A percentile compares a stretch with the other conserved stretches of the same genome.
phyloP scores from a whole-genome alignment of 2,329 filamentous ascomycete genomes.

The Leptographium lundbergii region DNA sequence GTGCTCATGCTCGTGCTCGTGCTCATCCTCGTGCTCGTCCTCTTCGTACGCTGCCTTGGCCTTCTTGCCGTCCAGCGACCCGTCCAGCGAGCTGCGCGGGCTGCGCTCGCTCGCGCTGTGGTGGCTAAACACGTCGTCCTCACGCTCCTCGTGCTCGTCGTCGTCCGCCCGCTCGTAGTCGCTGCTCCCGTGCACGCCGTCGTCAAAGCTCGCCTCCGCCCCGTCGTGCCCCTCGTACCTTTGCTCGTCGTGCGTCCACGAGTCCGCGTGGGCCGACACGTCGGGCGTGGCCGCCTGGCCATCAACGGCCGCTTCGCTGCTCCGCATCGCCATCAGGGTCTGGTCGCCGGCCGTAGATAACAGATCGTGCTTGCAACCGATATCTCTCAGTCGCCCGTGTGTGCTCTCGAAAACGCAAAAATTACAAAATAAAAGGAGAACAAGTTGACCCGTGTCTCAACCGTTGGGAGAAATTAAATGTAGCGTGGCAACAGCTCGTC shows the following conservation, averaged over 20 bases:
- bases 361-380: too few relatives aligned
- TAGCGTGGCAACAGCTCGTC: too few relatives aligned
- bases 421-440: too few relatives aligned
- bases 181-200: too few relatives aligned
- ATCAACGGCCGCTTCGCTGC: background rate
- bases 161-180: conserved; percentile 11
- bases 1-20: background rate
- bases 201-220: background rate
- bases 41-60: conserved; percentile 6
- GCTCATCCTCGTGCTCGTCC: background rate
- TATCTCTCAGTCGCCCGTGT: too few relatives aligned
- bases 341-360: too few relatives aligned
- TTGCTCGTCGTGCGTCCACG: background rate
- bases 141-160: conserved; percentile 37
- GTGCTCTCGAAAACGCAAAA: too few relatives aligned
- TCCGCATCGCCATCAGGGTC: background rate
- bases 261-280: background rate
- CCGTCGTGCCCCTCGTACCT: background rate
- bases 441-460: too few relatives aligned
- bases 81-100: conserved; percentile 41
- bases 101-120: conserved; percentile 22
- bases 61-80: conserved; percentile 8
- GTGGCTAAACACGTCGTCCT: conserved; percentile 48
- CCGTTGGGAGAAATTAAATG: too few relatives aligned
- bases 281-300: background rate